Conservation (phyloP, 805 yeast genomes). For the Schizosaccharomyces pombe region DNA sequence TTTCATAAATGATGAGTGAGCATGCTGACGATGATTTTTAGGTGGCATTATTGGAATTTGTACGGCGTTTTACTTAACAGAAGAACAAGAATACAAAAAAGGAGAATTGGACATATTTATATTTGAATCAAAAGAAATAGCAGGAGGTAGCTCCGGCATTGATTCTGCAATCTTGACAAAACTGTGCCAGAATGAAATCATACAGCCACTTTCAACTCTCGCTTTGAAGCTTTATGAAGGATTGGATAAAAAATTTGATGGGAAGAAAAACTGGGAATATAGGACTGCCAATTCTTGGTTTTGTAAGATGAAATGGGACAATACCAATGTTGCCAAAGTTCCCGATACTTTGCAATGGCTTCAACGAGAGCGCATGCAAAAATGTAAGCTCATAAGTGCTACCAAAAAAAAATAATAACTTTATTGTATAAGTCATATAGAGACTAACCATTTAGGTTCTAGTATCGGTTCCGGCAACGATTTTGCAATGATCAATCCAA, state of each 20-base stretch:
- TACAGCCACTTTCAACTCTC: conserved; percentile 74
- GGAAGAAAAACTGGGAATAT: conserved; percentile 82
- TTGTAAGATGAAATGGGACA: conserved; percentile 52
- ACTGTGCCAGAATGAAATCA: conserved; percentile 55
- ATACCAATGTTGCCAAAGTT: conserved; percentile 28
- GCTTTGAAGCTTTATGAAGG: conserved; percentile 70
- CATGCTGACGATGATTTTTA: too few species aligned
- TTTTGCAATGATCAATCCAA: neutral
- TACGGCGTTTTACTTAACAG: neutral
- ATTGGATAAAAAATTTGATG: conserved; percentile 51
- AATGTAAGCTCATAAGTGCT: neutral
- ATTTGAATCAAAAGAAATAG: neutral
- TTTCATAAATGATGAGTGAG: neutral
- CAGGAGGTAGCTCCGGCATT: neutral
- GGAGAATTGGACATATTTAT: neutral
- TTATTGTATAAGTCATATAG: too few species aligned
- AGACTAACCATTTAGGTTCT: neutral
- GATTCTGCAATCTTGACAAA: conserved; percentile 64
- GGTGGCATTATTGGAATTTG: conserved; percentile 1
- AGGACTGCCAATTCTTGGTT: conserved; percentile 56
- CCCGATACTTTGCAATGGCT: neutral
- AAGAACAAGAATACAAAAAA: neutral
- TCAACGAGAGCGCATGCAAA: neutral
- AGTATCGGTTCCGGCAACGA: neutral
- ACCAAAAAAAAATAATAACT: too few species aligned